Conservation (phyloP, 345 rosid species). For the Luvunga scandens region DNA sequence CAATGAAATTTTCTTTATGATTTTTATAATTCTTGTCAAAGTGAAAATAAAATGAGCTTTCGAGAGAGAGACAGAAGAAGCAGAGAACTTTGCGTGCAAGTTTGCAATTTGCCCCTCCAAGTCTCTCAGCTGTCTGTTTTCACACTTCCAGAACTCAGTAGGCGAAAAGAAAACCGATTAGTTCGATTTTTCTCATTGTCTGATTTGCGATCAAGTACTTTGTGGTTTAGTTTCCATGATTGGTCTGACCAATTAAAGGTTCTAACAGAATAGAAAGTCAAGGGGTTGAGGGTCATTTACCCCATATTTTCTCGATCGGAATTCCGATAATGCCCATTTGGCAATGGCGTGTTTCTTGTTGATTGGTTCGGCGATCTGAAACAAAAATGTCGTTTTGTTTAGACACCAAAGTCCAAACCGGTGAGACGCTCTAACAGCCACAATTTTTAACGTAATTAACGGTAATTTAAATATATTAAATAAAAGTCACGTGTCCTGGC, state of each 20-base stretch:
- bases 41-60: not conserved
- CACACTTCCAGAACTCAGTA: not conserved
- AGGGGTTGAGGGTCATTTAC: not conserved
- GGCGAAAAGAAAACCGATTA: not conserved
- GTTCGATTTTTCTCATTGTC: not conserved
- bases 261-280: not conserved
- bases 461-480: slow-evolving; percentile 5
- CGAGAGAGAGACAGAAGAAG: not conserved
- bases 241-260: not conserved
- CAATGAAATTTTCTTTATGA: not conserved
- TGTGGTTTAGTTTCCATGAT: not conserved
- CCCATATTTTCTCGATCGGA: not conserved
- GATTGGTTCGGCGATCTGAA: not conserved
- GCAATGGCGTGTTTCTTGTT: not conserved
- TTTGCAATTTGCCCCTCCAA: not conserved
- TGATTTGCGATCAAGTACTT: not conserved
- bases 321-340: not conserved
- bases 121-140: not conserved
- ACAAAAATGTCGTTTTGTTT: not conserved
- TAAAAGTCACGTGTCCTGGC: not conserved
- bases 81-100: slow-evolving; percentile 29
- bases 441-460: slow-evolving; percentile 13
- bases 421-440: not conserved
- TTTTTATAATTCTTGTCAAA: no score
- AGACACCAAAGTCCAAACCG: not conserved